phyloP scores from a whole-genome alignment of 2,329 filamentous ascomycete genomes.

The Helotiales sp. region DNA sequence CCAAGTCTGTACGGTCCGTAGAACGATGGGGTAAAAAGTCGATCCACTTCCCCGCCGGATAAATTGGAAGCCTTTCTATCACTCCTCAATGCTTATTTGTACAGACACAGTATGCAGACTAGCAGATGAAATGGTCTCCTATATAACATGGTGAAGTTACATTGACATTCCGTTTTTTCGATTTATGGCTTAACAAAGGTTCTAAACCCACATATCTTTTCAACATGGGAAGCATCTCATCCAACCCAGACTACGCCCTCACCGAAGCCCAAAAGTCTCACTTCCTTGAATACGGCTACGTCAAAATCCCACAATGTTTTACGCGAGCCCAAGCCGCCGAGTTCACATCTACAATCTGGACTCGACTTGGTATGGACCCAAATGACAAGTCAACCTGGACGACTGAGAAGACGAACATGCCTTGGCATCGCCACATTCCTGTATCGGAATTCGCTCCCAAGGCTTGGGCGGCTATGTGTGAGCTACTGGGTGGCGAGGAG shows the following conservation, averaged over 20 bases:
- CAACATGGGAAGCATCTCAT: conserved; percentile 22
- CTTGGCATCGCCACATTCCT: conserved; percentile 59
- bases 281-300: conserved; percentile 60
- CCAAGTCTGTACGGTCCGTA: too few species aligned
- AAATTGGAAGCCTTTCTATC: background rate
- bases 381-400: conserved; percentile 69
- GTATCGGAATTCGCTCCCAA: conserved; percentile 63
- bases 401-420: conserved; percentile 68
- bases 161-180: too few species aligned
- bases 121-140: background rate
- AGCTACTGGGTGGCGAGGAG: conserved; percentile 68
- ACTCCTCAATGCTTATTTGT: background rate
- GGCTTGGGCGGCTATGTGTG: conserved; percentile 69
- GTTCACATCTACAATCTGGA: conserved; percentile 61
- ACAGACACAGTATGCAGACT: background rate
- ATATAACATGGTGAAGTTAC: background rate
- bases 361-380: conserved; percentile 66
- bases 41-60: conserved; percentile 7
- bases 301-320: conserved; percentile 59
- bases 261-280: conserved; percentile 54
- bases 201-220: too few species aligned
- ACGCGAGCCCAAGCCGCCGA: conserved; percentile 52
- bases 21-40: background rate
- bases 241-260: conserved; percentile 34
- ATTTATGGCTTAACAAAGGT: too few species aligned